Conservation (phyloP, 2,329 filamentous ascomycete species). For the Cercospora sp. region DNA sequence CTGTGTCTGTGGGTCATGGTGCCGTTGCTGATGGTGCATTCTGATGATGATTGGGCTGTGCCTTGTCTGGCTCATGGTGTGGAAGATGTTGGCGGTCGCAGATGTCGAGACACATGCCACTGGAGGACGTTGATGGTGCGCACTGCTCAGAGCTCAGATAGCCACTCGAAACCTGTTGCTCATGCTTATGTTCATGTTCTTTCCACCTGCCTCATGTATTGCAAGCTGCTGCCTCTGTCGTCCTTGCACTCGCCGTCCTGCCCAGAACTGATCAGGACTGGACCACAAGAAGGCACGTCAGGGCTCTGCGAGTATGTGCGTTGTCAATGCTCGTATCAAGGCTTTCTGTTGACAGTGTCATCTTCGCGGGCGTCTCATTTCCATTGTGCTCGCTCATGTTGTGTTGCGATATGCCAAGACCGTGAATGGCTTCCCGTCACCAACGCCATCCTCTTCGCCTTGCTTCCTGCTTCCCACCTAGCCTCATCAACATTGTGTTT, state of each 20-base stretch:
- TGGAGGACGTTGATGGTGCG: neutral
- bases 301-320: no score
- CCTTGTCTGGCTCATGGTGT: neutral
- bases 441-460: no score
- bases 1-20: neutral
- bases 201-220: no score
- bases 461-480: no score
- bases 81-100: neutral
- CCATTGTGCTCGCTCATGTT: neutral
- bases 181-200: neutral
- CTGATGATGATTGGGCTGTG: neutral
- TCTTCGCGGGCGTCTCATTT: neutral
- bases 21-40: neutral
- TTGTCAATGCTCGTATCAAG: neutral
- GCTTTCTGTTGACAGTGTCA: neutral
- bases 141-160: neutral
- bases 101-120: neutral
- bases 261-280: no score
- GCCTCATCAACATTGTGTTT: no score
- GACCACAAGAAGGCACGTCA: no score
- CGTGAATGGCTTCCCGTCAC: neutral
- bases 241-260: neutral
- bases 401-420: conserved; percentile 1
- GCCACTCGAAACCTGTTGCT: neutral
- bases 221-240: neutral